Percentiles rank a stretch among this genome's conserved stretches.
Conservation (phyloP, 306 rosid species). For the Pterocarpus santalinus region DNA sequence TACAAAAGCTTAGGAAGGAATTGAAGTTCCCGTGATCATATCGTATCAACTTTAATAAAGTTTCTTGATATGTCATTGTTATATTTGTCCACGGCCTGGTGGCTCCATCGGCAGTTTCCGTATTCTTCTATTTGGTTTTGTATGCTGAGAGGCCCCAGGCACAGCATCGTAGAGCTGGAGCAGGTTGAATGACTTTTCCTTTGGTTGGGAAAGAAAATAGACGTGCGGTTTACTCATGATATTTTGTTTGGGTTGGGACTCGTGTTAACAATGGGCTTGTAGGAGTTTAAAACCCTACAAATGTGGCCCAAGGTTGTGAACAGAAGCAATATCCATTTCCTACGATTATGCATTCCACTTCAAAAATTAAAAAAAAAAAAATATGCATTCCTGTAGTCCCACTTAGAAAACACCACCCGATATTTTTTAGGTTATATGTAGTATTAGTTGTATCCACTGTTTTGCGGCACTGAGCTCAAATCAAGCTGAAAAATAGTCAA, state of each 20-base stretch:
- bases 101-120: not conserved
- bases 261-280: not conserved
- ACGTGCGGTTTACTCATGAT: not conserved
- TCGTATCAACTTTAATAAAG: not conserved
- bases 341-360: no score
- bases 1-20: not conserved
- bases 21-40: not conserved
- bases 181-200: not conserved
- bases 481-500: not conserved
- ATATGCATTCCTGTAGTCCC: not conserved
- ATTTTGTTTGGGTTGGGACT: not conserved
- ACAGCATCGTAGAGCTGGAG: not conserved
- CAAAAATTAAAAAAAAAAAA: not conserved
- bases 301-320: conserved; percentile 11
- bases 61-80: not conserved
- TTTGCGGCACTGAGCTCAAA: conserved; percentile 2
- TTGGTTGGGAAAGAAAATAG: not conserved
- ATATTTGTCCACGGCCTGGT: not conserved
- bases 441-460: not conserved
- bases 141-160: not conserved
- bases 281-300: not conserved
- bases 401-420: no score
- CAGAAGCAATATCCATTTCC: not conserved
- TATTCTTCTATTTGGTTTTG: not conserved
- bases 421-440: not conserved